phyloP scores from a whole-genome alignment of 345 rosid species.

The Lumnitzera littorea region DNA sequence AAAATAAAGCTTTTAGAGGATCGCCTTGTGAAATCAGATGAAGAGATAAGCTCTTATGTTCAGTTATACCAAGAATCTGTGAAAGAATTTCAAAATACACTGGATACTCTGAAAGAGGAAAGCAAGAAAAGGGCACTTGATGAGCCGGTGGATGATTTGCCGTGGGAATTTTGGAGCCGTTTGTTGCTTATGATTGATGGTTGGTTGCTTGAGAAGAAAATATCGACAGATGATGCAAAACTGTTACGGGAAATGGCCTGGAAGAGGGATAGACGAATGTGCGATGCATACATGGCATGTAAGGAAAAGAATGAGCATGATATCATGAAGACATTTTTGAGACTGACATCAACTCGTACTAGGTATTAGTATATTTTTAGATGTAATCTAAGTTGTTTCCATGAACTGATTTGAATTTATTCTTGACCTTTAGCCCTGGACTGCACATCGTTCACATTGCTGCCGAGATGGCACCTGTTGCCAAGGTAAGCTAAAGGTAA shows the following conservation, averaged over 20 bases:
- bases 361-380: constrained; percentile 37
- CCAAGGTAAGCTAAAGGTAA: constrained; percentile 59
- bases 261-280: constrained; percentile 63
- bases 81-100: constrained; percentile 78
- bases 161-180: constrained; percentile 86
- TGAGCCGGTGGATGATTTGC: constrained; percentile 75
- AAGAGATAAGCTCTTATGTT: constrained; percentile 68
- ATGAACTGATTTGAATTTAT: constrained; percentile 25
- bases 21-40: constrained; percentile 77
- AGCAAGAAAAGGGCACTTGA: constrained; percentile 56
- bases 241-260: constrained; percentile 72
- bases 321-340: constrained; percentile 52
- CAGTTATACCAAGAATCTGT: constrained; percentile 80
- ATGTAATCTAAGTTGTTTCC: background rate
- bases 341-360: constrained; percentile 41
- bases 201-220: constrained; percentile 86
- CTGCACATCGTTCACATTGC: constrained; percentile 82
- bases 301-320: constrained; percentile 66
- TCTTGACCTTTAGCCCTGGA: constrained; percentile 66
- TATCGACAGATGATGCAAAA: constrained; percentile 53
- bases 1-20: constrained; percentile 80
- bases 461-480: constrained; percentile 99
- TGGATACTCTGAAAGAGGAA: constrained; percentile 64
- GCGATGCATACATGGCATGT: constrained; percentile 52
- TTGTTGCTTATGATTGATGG: constrained; percentile 83